Conservation (phyloP, 345 rosid species). For the Murraya paniculata region DNA sequence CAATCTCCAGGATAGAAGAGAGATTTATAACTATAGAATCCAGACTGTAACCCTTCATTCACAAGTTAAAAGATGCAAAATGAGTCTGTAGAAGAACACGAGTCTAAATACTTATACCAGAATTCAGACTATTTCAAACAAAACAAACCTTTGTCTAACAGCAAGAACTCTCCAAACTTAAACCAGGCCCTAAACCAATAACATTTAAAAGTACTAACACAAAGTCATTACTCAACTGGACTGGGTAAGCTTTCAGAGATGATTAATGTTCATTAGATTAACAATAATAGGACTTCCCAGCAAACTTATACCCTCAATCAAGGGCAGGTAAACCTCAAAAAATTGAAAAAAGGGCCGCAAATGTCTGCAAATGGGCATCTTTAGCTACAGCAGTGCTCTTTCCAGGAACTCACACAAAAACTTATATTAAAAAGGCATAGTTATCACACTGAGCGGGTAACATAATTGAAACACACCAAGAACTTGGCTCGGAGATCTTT, state of each 20-base stretch:
- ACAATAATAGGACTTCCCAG: background rate
- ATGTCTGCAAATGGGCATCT: background rate
- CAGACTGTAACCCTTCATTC: background rate
- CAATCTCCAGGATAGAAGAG: background rate
- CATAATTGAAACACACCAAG: background rate
- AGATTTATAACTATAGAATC: background rate
- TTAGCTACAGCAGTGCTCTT: background rate
- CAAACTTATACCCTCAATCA: background rate
- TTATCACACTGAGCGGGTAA: background rate
- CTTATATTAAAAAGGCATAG: background rate
- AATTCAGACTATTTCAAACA: background rate
- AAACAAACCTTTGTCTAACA: background rate
- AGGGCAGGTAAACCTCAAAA: background rate
- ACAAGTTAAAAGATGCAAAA: background rate
- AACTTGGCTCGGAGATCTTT: background rate
- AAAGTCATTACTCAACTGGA: background rate
- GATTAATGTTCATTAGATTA: background rate
- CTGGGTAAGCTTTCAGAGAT: background rate
- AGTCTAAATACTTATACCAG: background rate
- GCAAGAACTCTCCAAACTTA: background rate
- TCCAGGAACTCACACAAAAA: background rate
- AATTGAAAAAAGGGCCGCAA: background rate
- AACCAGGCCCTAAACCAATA: background rate
- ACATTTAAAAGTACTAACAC: background rate
- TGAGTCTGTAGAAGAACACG: background rate